Conservation (phyloP, 306 rosid genomes). For the Sindora glabra region DNA sequence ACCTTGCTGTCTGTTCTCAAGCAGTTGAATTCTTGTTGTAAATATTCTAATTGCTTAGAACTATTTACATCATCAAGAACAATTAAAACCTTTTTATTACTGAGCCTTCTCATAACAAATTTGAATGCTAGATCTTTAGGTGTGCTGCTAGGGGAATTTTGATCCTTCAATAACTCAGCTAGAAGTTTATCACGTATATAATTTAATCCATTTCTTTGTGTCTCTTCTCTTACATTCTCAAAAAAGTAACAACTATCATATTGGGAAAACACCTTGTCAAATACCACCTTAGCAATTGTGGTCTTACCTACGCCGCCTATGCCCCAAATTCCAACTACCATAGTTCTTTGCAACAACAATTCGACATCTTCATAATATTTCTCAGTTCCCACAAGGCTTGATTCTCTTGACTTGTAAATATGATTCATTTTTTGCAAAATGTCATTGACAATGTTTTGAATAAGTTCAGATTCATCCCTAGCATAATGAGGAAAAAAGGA, state of each 20-base stretch:
- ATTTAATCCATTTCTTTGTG: neutral
- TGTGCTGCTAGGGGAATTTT: neutral
- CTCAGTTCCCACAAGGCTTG: neutral
- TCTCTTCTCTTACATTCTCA: neutral
- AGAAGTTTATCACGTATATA: neutral
- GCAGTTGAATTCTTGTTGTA: neutral
- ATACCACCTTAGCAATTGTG: slow-evolving; percentile 8
- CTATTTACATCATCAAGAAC: slow-evolving; percentile 16
- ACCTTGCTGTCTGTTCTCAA: neutral
- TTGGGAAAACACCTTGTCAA: neutral
- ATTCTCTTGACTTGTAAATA: neutral
- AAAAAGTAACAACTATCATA: slow-evolving; percentile 14
- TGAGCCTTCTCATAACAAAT: neutral
- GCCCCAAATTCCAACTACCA: slow-evolving; percentile 26
- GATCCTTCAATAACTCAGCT: neutral
- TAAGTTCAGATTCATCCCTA: neutral
- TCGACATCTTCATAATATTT: neutral
- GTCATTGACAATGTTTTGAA: slow-evolving; percentile 2
- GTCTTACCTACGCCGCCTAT: slow-evolving; percentile 28
- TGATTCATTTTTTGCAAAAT: neutral
- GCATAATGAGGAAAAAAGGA: too few species aligned
- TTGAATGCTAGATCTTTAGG: neutral
- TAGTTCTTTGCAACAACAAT: neutral
- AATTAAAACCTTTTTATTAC: neutral
- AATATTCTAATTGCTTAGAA: neutral